Base-by-base conservation (phyloP, 1,284 basidiomycete species). In the Austroboletus niveus region DNA sequence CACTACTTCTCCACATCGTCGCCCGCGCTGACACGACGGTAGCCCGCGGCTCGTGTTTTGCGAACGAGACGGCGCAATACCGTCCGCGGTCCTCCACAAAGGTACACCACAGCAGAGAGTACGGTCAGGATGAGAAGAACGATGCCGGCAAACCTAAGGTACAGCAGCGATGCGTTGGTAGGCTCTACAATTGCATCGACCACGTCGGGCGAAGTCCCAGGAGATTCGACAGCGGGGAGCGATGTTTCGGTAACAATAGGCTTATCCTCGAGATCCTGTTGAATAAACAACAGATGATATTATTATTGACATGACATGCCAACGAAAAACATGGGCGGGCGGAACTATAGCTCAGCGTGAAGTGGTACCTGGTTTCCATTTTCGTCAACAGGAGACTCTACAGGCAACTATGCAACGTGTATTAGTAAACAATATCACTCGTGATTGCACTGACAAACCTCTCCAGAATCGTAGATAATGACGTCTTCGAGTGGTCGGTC, bases 311-410 rank as follows among this genome's bases (percentile, higher is more conserved):
- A 77, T 70, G 66, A 69, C 53, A 57, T 58, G 59, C 61, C 63
- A 48, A 61, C 53, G 56, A 61, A 65, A 74, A 65, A 75, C 61
- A 73, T 63, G 60, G 62, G 60, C 65, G 71, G 29, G 75, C 76
- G 68, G 69, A 71, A 65, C 55, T 82, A 96, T 66, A 96, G 92
- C 84, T 97, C 94, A 82, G 82, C 85, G 65, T 84, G 92, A 66
- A 91, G 73, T 76, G 92, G 93, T 84, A 94, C 90, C 90, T 94
- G 77, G 59, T 90, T 87, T 66, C 85, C 89, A 50, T 85, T 76
- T 54, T 75, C 77, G 61, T 89, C 87, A 38, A 72, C 69, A 52
- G 74, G 77, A 31, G 72, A 49, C 49, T 89, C 86, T 39, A 92
- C 69, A 38, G 75, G 73, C 47, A 94, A 74, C 88, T 92, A 59